Percentiles rank a stretch among this genome's conserved stretches.
These are phyloP conservation scores for Sphagnum fallax DNA, from an alignment of 228 moss, liverwort and hornwort genomes.

Conservation along the genomic window DNA sequence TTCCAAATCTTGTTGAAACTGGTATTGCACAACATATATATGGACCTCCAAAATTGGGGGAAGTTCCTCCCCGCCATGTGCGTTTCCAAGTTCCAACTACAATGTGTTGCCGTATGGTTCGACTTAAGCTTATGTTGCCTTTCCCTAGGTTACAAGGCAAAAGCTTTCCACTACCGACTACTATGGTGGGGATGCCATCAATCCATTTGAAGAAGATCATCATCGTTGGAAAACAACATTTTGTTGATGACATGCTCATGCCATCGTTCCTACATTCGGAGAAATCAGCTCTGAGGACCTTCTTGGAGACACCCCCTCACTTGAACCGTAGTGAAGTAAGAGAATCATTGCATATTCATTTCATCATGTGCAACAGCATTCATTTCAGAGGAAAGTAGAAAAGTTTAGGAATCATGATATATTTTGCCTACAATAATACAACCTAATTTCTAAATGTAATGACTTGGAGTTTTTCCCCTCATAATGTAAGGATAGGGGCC, in stretches of 20 bases:
- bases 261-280: constrained; percentile 48
- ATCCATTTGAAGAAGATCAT: constrained; percentile 78
- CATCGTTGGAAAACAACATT: constrained; percentile 59
- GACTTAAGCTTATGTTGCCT: constrained; percentile 63
- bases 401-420: too few species aligned
- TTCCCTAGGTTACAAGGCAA: constrained; percentile 31
- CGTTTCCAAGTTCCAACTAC: constrained; percentile 57
- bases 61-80: constrained; percentile 36
- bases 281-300: constrained; percentile 39
- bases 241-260: constrained; percentile 46
- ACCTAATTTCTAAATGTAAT: too few species aligned
- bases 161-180: constrained; percentile 51
- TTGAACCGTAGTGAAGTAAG: constrained; percentile 6
- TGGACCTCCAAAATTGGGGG: constrained; percentile 26
- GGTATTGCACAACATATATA: constrained; percentile 27
- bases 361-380: too few species aligned
- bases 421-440: too few species aligned
- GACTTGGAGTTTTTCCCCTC: too few species aligned
- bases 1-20: constrained; percentile 50
- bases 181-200: constrained; percentile 20
- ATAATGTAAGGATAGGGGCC: too few species aligned
- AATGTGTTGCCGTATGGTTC: constrained; percentile 63
- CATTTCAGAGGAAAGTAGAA: too few species aligned
- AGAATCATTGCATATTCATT: too few species aligned
- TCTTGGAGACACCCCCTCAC: constrained; percentile 51